phyloP scores from a whole-genome alignment of 768 basidiomycete species.

The Pisolithus microcarpus region DNA sequence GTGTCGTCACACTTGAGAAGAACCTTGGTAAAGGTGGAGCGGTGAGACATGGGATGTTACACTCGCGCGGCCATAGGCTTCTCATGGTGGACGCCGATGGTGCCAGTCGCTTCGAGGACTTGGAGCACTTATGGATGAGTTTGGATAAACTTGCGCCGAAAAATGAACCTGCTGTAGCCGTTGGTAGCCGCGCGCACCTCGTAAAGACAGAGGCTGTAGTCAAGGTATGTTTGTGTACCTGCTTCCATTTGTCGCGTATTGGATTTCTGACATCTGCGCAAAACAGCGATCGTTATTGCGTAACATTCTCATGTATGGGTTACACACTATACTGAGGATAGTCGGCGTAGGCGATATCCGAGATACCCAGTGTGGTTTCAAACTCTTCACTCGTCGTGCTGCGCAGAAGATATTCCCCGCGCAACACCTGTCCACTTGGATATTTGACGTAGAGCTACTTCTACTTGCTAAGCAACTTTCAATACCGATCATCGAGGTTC shows the following conservation, averaged over 20 bases:
- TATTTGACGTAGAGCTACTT: slow-evolving; percentile 93
- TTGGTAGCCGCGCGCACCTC: slow-evolving; percentile 89
- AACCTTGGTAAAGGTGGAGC: slow-evolving; percentile 94
- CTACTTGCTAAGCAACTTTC: slow-evolving; percentile 71
- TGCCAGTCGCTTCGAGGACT: slow-evolving; percentile 80
- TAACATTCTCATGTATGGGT: slow-evolving; percentile 89
- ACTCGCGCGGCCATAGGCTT: slow-evolving; percentile 66
- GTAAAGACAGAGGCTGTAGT: slow-evolving; percentile 91
- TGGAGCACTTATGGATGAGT: slow-evolving; percentile 68
- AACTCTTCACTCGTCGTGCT: slow-evolving; percentile 80
- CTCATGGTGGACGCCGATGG: slow-evolving; percentile 95
- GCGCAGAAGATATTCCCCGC: slow-evolving; percentile 79
- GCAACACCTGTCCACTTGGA: slow-evolving; percentile 88
- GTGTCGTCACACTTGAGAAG: slow-evolving; percentile 66
- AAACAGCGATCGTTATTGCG: slow-evolving; percentile 77
- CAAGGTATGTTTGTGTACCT: slow-evolving; percentile 48
- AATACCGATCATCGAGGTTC: slow-evolving; percentile 80
- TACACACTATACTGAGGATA: slow-evolving; percentile 83
- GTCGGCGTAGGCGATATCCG: slow-evolving; percentile 87
- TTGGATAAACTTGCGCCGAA: slow-evolving; percentile 57
- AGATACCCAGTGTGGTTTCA: slow-evolving; percentile 97
- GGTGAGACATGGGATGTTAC: slow-evolving; percentile 85
- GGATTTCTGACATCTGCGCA: background rate
- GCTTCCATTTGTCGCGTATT: background rate
- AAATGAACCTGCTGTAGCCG: slow-evolving; percentile 54